These are phyloP conservation scores for Salix arbutifolia DNA, from an alignment of 345 rosid species.

Conservation along the genomic window DNA sequence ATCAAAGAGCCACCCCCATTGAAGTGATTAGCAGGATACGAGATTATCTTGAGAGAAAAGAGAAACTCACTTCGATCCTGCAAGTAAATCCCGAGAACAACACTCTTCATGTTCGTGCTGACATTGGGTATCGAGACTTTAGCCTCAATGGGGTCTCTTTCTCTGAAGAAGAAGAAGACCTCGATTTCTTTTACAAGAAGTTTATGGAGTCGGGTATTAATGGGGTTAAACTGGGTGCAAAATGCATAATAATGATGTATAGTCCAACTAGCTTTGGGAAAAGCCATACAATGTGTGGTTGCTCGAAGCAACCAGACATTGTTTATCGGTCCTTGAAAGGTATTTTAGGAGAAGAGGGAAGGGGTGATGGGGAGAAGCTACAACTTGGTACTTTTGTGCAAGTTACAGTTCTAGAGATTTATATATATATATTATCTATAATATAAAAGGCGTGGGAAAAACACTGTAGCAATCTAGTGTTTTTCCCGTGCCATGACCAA, in stretches of 20 bases:
- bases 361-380: slow-evolving; percentile 19
- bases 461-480: too few relatives aligned
- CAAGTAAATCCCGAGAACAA: slow-evolving; percentile 53
- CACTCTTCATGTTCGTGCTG: slow-evolving; percentile 63
- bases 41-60: slow-evolving; percentile 48
- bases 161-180: slow-evolving; percentile 67
- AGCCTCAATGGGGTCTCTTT: slow-evolving; percentile 77
- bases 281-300: slow-evolving; percentile 91
- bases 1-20: slow-evolving; percentile 52
- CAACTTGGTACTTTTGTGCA: slow-evolving; percentile 61
- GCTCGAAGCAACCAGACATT: slow-evolving; percentile 76
- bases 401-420: slow-evolving; percentile 83
- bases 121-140: slow-evolving; percentile 79
- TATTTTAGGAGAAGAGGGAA: slow-evolving; percentile 58
- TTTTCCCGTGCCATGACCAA: too few relatives aligned
- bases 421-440: too few relatives aligned
- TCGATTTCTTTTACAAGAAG: slow-evolving; percentile 64
- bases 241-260: slow-evolving; percentile 87
- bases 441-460: too few relatives aligned
- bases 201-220: slow-evolving; percentile 66
- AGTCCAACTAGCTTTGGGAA: slow-evolving; percentile 34
- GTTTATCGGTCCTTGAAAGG: slow-evolving; percentile 66
- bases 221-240: slow-evolving; percentile 71
- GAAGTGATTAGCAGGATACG: slow-evolving; percentile 42
- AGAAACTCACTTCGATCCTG: slow-evolving; percentile 48